A percentile compares a stretch with the other conserved stretches of the same genome.
Evolutionary conservation across 306 rosid genomes (phyloP).

Genomic region (Malus sieversii): DNA sequence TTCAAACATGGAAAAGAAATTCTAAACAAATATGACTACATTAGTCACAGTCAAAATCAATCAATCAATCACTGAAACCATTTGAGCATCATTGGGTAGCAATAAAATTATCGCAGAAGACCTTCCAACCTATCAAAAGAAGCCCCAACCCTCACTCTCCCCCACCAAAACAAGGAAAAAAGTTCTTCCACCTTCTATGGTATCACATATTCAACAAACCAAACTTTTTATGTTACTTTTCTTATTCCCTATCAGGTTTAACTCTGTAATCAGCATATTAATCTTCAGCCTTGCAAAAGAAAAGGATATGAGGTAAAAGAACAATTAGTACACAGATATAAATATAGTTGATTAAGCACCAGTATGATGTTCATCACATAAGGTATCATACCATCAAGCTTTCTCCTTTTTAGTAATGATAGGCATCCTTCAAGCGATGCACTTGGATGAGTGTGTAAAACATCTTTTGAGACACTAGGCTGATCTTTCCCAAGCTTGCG

Average conservation of each 20-base stretch:
- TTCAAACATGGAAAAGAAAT: neutral
- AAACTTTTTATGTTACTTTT: neutral
- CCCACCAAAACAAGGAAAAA: neutral
- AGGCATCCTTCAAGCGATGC: constrained; percentile 54
- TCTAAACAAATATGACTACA: neutral
- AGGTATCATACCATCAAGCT: constrained; percentile 48
- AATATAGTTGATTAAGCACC: neutral
- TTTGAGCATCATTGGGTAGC: neutral
- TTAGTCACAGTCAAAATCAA: neutral
- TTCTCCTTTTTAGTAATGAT: constrained; percentile 48
- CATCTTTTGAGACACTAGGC: constrained; percentile 33
- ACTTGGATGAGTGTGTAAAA: constrained; percentile 38
- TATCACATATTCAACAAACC: neutral
- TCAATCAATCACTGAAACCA: neutral
- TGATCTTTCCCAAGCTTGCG: constrained; percentile 46
- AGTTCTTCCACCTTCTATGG: neutral
- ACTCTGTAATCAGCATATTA: neutral
- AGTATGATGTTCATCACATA: neutral
- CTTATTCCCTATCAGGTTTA: too few relatives aligned
- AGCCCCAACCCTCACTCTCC: neutral
- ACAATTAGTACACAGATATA: neutral
- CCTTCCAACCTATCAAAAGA: neutral
- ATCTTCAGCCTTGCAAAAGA: neutral
- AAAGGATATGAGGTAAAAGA: neutral
- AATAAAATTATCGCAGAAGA: neutral